phyloP scores from a whole-genome alignment of 169 alveolate genomes.

The Eimeria praecox region DNA sequence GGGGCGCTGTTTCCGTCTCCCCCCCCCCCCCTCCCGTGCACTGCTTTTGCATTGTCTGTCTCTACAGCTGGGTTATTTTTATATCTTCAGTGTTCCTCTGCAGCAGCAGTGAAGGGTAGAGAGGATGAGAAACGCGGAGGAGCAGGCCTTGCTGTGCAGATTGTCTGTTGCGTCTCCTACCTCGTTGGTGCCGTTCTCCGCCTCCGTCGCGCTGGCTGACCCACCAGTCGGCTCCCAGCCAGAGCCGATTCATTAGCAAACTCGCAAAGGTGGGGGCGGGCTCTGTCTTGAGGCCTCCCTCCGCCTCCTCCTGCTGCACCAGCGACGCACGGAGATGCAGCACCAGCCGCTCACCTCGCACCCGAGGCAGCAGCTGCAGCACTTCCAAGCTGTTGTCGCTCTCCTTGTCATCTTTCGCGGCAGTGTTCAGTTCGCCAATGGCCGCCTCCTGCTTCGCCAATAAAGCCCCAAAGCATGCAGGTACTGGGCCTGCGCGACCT shows the following conservation, averaged over 20 bases:
- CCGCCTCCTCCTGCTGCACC: background rate
- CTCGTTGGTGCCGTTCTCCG: background rate
- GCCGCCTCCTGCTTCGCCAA: background rate
- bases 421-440: background rate
- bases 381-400: background rate
- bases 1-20: background rate
- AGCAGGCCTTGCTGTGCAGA: background rate
- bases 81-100: background rate
- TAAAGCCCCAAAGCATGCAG: background rate
- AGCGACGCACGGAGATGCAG: conserved; percentile 38
- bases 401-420: background rate
- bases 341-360: conserved; percentile 67
- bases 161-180: background rate
- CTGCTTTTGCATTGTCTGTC: background rate
- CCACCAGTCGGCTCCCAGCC: conserved; percentile 74
- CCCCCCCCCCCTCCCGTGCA: background rate
- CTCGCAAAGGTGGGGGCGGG: conserved; percentile 1
- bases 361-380: conserved; percentile 10
- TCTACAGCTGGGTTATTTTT: background rate
- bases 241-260: background rate
- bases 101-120: background rate
- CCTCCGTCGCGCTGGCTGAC: background rate
- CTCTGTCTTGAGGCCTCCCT: background rate
- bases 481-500: background rate
- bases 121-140: background rate